Conservation (phyloP, 2,329 filamentous ascomycete genomes). For the Diplocarpon rosae region DNA sequence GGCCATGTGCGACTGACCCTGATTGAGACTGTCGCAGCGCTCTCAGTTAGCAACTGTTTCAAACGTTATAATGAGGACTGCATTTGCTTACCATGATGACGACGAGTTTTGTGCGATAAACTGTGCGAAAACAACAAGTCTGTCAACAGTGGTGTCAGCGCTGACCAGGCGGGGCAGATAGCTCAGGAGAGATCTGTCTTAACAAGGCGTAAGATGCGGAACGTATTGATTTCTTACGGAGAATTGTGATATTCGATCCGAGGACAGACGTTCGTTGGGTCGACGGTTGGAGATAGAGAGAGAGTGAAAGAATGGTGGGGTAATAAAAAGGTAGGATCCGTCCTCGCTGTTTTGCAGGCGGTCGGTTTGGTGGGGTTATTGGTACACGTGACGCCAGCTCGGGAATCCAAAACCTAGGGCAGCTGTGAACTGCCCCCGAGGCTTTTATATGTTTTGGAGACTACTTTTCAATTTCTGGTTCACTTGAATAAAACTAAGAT, state of each 20-base stretch:
- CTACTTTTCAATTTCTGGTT: too few relatives aligned
- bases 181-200: not conserved
- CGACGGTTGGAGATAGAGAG: too few relatives aligned
- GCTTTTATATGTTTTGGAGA: too few relatives aligned
- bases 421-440: not conserved
- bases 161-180: constrained; percentile 2
- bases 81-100: constrained; percentile 13
- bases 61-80: not conserved
- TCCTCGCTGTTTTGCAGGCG: constrained; percentile 7
- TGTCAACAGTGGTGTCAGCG: constrained; percentile 16
- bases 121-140: constrained; percentile 9
- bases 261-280: too few relatives aligned
- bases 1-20: constrained; percentile 41
- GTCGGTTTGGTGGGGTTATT: constrained; percentile 11
- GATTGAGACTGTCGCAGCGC: constrained; percentile 47
- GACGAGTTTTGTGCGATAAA: constrained; percentile 12
- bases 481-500: too few relatives aligned
- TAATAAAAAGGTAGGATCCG: constrained; percentile 10
- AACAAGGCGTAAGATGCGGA: not conserved
- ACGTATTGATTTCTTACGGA: not conserved
- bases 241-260: not conserved
- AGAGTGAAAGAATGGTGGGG: not conserved
- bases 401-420: too few relatives aligned
- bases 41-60: constrained; percentile 12
- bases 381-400: constrained; percentile 7